Evolutionary conservation across 192 early-diverging fungal species (phyloP).

Genomic region (Funneliformis geosporum): DNA sequence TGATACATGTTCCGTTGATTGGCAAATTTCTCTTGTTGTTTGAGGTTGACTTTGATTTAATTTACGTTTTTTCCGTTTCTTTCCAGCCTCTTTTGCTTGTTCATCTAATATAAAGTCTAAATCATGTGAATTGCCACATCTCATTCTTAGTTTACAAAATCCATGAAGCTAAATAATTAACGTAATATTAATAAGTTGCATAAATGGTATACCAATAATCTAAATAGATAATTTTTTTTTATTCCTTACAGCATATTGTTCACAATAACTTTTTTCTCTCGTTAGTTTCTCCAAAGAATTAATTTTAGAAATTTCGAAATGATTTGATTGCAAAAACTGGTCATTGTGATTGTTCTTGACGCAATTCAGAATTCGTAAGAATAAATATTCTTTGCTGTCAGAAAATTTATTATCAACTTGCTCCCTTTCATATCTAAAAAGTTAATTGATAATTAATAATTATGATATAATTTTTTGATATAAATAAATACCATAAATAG

Average conservation of each 20-base stretch:
- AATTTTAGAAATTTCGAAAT: not conserved
- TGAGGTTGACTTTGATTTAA: constrained; percentile 32
- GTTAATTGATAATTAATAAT: not conserved
- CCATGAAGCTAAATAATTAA: constrained; percentile 64
- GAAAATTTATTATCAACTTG: constrained; percentile 18
- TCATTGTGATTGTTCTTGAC: not conserved
- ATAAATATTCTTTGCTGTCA: constrained; percentile 13
- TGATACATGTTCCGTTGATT: constrained; percentile 22
- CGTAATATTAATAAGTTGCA: constrained; percentile 7
- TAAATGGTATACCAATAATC: too few species aligned
- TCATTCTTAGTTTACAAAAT: constrained; percentile 67
- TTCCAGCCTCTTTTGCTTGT: constrained; percentile 47
- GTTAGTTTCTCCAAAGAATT: not conserved
- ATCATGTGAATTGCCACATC: constrained; percentile 79
- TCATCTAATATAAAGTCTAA: constrained; percentile 85
- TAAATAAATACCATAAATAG: not conserved
- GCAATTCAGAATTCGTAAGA: constrained; percentile 5
- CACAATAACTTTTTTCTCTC: constrained; percentile 63
- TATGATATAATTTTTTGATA: not conserved
- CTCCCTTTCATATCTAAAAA: constrained; percentile 34
- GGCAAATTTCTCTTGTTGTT: not conserved
- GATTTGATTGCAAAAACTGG: not conserved
- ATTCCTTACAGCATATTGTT: constrained; percentile 78
- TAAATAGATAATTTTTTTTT: too few species aligned
- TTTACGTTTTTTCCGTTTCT: constrained; percentile 40